Percentiles rank a stretch among this genome's conserved stretches.
Conservation (phyloP, 2,329 filamentous ascomycete genomes). For the Capronia americana region DNA sequence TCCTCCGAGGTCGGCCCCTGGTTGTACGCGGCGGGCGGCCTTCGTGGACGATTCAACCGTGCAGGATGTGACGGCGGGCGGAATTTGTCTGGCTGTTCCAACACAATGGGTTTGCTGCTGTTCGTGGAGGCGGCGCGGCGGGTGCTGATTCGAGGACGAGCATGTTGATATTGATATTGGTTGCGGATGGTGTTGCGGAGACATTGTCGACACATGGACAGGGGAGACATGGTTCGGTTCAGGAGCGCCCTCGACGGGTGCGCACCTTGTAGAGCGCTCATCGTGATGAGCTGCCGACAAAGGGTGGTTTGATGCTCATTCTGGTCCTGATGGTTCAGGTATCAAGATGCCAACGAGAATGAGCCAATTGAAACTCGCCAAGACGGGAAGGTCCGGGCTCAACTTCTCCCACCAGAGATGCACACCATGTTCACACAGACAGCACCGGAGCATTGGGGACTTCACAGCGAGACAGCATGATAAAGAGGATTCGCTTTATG, state of each 20-base stretch:
- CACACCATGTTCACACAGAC: not conserved
- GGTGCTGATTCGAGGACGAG: constrained; percentile 3
- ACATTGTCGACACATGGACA: constrained; percentile 56
- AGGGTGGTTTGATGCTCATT: not conserved
- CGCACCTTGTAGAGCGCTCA: constrained; percentile 8
- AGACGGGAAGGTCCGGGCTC: not conserved
- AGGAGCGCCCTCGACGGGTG: constrained; percentile 6
- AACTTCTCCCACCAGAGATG: not conserved
- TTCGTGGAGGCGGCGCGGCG: constrained; percentile 27
- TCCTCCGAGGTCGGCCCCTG: constrained; percentile 63
- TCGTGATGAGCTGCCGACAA: not conserved
- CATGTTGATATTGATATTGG: constrained; percentile 4
- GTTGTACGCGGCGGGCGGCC: constrained; percentile 62
- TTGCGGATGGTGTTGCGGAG: constrained; percentile 18
- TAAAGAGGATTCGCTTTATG: not conserved
- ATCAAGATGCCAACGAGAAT: not conserved
- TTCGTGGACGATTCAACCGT: constrained; percentile 65
- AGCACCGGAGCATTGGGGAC: too few relatives aligned
- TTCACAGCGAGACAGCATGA: not conserved
- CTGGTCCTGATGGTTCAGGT: not conserved
- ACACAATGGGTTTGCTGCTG: constrained; percentile 65
- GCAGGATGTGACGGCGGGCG: constrained; percentile 88
- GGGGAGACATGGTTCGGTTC: constrained; percentile 41
- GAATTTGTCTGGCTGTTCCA: constrained; percentile 88
- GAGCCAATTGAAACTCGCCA: not conserved